A percentile compares a stretch with the other conserved stretches of the same genome.
Conservation (phyloP, 257 asterid genomes). For the Solanum gracilifrons region DNA sequence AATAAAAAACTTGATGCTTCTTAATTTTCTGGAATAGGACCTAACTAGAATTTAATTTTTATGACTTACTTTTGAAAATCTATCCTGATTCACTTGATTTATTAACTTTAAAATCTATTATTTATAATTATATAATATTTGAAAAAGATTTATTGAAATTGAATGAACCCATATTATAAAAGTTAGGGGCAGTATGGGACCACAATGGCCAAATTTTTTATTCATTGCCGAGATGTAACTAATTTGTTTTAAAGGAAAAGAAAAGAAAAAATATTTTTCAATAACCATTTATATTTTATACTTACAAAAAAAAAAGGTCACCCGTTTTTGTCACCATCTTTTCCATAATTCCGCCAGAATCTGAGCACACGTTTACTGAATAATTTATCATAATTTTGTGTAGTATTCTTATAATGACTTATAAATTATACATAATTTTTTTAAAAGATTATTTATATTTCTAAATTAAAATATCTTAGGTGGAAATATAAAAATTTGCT, state of each 20-base stretch:
- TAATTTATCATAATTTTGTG: background rate
- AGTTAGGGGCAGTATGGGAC: no score
- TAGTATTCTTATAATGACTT: background rate
- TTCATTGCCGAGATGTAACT: background rate
- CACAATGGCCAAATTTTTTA: no score
- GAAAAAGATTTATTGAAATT: no score
- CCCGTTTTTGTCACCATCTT: background rate
- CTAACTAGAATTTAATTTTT: background rate
- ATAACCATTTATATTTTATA: no score
- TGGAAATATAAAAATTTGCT: background rate
- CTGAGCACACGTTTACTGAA: background rate
- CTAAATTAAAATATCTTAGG: background rate
- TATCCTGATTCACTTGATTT: background rate
- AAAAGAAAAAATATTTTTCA: background rate
- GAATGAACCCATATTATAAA: background rate
- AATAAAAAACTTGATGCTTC: background rate
- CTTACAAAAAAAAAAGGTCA: background rate
- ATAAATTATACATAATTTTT: no score
- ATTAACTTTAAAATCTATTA: accelerated
- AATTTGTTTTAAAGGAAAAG: no score
- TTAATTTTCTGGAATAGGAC: background rate
- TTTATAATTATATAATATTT: no score
- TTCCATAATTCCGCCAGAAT: background rate
- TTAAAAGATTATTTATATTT: no score
- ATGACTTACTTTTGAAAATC: background rate